phyloP scores from a whole-genome alignment of 2,329 filamentous ascomycete genomes.

The Aspergillus sp. region DNA sequence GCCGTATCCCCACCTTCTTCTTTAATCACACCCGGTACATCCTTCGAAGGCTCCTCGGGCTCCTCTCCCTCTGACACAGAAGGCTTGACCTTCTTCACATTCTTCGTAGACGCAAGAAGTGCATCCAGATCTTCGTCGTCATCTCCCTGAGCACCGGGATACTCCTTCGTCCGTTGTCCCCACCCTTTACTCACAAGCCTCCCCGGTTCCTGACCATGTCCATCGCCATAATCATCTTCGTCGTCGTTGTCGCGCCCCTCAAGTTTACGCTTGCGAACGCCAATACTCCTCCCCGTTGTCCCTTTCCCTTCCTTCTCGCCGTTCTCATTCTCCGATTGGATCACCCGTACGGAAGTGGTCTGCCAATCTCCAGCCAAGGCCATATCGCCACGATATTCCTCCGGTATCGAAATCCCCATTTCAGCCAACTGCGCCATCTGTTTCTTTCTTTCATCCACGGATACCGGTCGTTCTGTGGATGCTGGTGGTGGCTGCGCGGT shows the following conservation, averaged over 20 bases:
- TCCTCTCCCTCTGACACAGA: constrained; percentile 5
- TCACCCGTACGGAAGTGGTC: constrained; percentile 47
- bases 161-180: constrained; percentile 35
- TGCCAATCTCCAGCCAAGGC: constrained; percentile 88
- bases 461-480: constrained; percentile 33
- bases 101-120: constrained; percentile 34
- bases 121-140: constrained; percentile 35
- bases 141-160: constrained; percentile 29
- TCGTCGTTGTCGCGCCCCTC: constrained; percentile 21
- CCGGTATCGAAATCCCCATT: constrained; percentile 77
- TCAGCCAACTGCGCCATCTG: constrained; percentile 83
- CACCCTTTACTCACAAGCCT: constrained; percentile 33
- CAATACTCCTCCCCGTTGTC: constrained; percentile 18
- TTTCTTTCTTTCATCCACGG: constrained; percentile 62
- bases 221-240: constrained; percentile 34
- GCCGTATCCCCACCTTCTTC: constrained; percentile 3
- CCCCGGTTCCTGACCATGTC: constrained; percentile 23
- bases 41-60: constrained; percentile 4
- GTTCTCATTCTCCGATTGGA: constrained; percentile 30
- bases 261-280: constrained; percentile 39
- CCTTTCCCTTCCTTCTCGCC: constrained; percentile 29
- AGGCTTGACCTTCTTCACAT: constrained; percentile 28
- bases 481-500: constrained; percentile 25
- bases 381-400: constrained; percentile 68
- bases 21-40: background rate